phyloP scores from a whole-genome alignment of 345 rosid species.

The Salix udensis region DNA sequence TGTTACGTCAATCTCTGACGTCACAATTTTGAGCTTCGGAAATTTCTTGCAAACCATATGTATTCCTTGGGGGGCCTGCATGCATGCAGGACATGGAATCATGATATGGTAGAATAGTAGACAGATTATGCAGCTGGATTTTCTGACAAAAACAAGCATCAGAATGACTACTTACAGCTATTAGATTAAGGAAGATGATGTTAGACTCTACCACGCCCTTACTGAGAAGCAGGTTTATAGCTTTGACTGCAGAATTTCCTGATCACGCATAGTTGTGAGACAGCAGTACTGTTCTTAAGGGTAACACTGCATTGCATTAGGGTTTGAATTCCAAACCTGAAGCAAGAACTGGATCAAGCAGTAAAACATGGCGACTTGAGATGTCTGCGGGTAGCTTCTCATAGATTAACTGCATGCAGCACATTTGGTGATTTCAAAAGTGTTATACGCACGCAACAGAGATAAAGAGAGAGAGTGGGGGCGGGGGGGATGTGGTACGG shows the following conservation, averaged over 20 bases:
- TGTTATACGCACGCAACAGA: neutral
- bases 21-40: slow-evolving; percentile 80
- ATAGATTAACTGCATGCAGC: slow-evolving; percentile 77
- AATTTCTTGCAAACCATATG: slow-evolving; percentile 65
- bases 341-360: slow-evolving; percentile 90
- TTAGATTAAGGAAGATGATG: slow-evolving; percentile 89
- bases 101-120: neutral
- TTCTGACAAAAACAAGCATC: neutral
- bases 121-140: neutral
- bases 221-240: slow-evolving; percentile 64
- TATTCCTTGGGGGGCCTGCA: slow-evolving; percentile 87
- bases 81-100: slow-evolving; percentile 34
- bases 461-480: neutral
- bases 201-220: slow-evolving; percentile 76
- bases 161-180: slow-evolving; percentile 63
- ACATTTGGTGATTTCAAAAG: neutral
- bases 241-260: slow-evolving; percentile 84
- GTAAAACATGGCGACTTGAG: slow-evolving; percentile 70
- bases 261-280: slow-evolving; percentile 17
- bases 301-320: neutral
- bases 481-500: neutral
- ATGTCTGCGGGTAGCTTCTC: slow-evolving; percentile 88
- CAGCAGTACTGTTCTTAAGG: neutral
- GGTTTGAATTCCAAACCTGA: slow-evolving; percentile 53
- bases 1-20: slow-evolving; percentile 78